phyloP scores from a whole-genome alignment of 257 asterid species.

The Cynanchum wilfordii region DNA sequence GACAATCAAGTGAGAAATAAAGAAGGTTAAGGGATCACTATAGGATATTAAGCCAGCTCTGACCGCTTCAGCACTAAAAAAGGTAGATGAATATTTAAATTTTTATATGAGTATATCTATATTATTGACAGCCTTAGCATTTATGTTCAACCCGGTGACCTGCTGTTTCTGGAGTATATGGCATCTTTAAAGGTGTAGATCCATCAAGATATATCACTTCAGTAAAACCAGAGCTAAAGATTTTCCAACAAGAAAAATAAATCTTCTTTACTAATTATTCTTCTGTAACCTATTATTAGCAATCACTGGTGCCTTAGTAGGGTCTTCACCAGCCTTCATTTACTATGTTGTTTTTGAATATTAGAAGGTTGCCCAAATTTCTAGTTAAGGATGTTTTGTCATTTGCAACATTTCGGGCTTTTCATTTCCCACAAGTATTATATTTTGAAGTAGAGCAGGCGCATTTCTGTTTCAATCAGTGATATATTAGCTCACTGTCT shows the following conservation, averaged over 20 bases:
- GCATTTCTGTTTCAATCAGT: background rate
- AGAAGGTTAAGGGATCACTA: background rate
- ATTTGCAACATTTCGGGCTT: background rate
- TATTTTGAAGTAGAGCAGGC: background rate
- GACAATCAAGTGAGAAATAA: background rate
- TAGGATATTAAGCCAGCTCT: background rate
- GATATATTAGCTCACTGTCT: background rate
- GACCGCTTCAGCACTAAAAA: background rate
- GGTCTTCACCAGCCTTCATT: background rate
- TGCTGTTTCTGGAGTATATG: background rate
- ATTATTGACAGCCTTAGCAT: background rate
- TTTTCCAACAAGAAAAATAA: background rate
- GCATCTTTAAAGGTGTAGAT: background rate
- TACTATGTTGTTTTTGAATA: background rate
- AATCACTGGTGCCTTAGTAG: background rate
- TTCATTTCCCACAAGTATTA: background rate
- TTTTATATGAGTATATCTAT: background rate
- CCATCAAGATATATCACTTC: background rate
- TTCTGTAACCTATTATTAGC: constrained; percentile 2
- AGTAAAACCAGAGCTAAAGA: background rate
- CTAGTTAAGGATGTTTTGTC: background rate
- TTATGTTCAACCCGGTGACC: background rate
- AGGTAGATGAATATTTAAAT: background rate
- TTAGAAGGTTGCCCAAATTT: background rate
- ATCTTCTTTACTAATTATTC: background rate